phyloP scores from a whole-genome alignment of 2,329 filamentous ascomycete species.

The Ascosphaera pollenicola region DNA sequence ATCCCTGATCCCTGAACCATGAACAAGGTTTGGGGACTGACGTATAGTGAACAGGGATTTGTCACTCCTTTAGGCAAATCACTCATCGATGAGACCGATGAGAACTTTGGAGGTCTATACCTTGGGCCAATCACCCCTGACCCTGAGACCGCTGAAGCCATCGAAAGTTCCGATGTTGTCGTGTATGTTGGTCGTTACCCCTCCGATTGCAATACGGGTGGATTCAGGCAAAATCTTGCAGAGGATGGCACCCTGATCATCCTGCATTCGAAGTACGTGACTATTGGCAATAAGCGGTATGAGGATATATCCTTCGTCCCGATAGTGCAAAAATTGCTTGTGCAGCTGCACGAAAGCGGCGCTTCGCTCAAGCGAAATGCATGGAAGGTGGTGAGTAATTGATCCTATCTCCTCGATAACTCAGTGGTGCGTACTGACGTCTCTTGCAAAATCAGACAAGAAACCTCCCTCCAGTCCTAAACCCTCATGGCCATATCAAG shows the following conservation, averaged over 20 bases:
- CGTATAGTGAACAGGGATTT: not conserved
- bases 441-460: too few relatives aligned
- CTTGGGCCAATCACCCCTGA: constrained; percentile 3
- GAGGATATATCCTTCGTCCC: constrained; percentile 5
- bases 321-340: constrained; percentile 4
- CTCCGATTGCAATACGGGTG: constrained; percentile 4
- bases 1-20: not conserved
- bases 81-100: constrained; percentile 5
- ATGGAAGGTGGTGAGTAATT: too few relatives aligned
- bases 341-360: not conserved
- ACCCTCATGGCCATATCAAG: constrained; percentile 1
- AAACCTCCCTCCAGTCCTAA: too few relatives aligned
- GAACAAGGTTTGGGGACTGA: not conserved
- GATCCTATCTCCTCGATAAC: too few relatives aligned
- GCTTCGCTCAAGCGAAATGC: too few relatives aligned
- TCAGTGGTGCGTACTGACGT: too few relatives aligned
- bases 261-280: constrained; percentile 4
- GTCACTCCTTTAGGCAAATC: constrained; percentile 5
- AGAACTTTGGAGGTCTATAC: constrained; percentile 4
- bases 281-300: constrained; percentile 4
- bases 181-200: constrained; percentile 4
- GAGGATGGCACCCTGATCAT: constrained; percentile 3
- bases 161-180: constrained; percentile 4
- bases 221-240: constrained; percentile 4
- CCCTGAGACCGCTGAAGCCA: constrained; percentile 1